Percentiles rank a stretch among this genome's conserved stretches.
These are phyloP conservation scores for Mercurialis annua DNA, from an alignment of 345 rosid genomes.

Conservation along the genomic window DNA sequence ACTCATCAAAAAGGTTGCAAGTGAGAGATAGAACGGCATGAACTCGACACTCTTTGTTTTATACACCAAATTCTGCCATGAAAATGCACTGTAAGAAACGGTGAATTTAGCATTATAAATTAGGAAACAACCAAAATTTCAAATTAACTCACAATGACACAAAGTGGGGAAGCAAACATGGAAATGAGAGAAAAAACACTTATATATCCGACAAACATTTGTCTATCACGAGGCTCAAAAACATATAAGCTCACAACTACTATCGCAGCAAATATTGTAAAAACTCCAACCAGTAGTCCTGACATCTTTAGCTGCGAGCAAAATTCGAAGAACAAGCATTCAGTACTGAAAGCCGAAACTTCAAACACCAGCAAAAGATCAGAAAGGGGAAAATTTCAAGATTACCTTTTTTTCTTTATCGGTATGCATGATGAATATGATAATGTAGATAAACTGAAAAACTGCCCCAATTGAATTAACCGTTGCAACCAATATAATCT, in stretches of 20 bases:
- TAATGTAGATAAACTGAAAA: slow-evolving; percentile 43
- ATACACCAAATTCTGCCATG: slow-evolving; percentile 43
- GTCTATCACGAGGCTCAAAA: slow-evolving; percentile 24
- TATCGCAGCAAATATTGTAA: slow-evolving; percentile 23
- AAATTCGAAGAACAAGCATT: not conserved
- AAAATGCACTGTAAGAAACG: not conserved
- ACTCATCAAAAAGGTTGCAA: slow-evolving; percentile 48
- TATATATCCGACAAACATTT: slow-evolving; percentile 44
- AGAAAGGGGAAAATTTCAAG: not conserved
- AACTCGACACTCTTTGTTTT: slow-evolving; percentile 46
- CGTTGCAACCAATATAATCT: slow-evolving; percentile 43
- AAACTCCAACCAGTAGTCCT: slow-evolving; percentile 33
- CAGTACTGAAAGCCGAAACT: not conserved
- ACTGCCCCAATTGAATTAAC: slow-evolving; percentile 47
- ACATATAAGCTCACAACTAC: slow-evolving; percentile 34
- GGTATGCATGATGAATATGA: slow-evolving; percentile 40
- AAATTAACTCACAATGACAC: slow-evolving; percentile 39
- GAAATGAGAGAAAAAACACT: slow-evolving; percentile 47
- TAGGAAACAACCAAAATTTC: not conserved
- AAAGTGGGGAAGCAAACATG: slow-evolving; percentile 54
- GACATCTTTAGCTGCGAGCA: slow-evolving; percentile 44
- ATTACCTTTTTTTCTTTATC: slow-evolving; percentile 36
- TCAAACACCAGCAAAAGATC: not conserved
- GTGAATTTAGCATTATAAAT: not conserved
- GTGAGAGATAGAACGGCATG: slow-evolving; percentile 56